These are phyloP conservation scores for Linderina pennispora DNA, from an alignment of 192 early-diverging fungal species.

Conservation along the genomic window DNA sequence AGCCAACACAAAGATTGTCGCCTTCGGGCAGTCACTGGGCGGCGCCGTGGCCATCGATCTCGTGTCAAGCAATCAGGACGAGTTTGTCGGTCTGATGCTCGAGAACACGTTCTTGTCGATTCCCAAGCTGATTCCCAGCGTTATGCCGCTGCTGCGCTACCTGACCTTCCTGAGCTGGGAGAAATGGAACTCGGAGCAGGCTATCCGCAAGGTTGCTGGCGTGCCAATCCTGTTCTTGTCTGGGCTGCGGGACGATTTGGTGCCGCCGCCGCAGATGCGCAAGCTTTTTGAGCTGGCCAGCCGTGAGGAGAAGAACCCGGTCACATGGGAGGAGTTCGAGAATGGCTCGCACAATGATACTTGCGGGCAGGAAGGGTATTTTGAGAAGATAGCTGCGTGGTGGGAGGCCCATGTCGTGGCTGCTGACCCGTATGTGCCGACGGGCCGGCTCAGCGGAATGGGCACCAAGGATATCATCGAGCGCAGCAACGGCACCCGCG, in stretches of 20 bases:
- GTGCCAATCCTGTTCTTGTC: slow-evolving; percentile 80
- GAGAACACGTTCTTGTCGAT: slow-evolving; percentile 94
- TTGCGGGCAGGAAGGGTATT: slow-evolving; percentile 78
- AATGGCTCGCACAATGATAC: slow-evolving; percentile 94
- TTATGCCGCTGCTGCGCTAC: slow-evolving; percentile 68
- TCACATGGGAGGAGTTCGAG: slow-evolving; percentile 58
- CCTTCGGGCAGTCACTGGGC: slow-evolving; percentile 95
- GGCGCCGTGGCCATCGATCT: slow-evolving; percentile 92
- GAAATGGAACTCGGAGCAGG: slow-evolving; percentile 76
- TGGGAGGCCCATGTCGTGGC: slow-evolving; percentile 26
- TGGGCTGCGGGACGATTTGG: slow-evolving; percentile 77
- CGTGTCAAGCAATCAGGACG: slow-evolving; percentile 69
- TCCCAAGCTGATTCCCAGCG: slow-evolving; percentile 79
- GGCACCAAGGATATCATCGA: slow-evolving; percentile 26
- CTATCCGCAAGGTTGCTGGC: slow-evolving; percentile 56
- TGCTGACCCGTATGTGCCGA: slow-evolving; percentile 42
- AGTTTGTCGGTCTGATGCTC: slow-evolving; percentile 75
- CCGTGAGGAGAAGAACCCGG: slow-evolving; percentile 15
- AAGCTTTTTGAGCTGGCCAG: slow-evolving; percentile 59
- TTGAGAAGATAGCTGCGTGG: slow-evolving; percentile 58
- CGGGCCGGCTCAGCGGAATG: slow-evolving; percentile 30
- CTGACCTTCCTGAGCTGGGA: slow-evolving; percentile 82
- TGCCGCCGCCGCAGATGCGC: slow-evolving; percentile 85
- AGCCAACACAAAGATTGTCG: slow-evolving; percentile 69
- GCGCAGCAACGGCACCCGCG: too few species aligned